Base-by-base conservation (phyloP, 805 yeast species). In the Teunomyces funiuensis region DNA sequence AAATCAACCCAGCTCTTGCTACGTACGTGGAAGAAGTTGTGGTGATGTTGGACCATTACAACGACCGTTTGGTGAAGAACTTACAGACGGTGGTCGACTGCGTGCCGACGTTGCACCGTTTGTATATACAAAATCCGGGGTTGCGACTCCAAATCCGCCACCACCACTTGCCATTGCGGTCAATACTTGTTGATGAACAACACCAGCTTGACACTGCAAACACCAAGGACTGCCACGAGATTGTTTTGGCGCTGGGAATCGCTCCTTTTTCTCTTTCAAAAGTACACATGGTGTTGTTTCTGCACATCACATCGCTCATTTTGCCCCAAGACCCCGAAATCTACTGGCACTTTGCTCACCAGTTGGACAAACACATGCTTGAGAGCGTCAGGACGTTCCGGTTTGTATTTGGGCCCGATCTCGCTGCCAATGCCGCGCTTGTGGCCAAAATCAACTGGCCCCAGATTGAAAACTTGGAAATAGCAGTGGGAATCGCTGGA, bases 401-500 rank as follows among this genome's bases (percentile, higher is more conserved):
- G 5, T 15, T 31, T 3, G 34, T 31, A 16, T 20, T 31, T 11
- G 23, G 25, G n/a, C n/a, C 22, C 8, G 34, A 20, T 14, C 18
- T 20, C 34, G 23, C 13, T n/a, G 14, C 14, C 23, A 13, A 20
- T 15, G 22, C 19, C 6, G 34, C 23, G 6, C 23, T 31, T 5
- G 34, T 18, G 6, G 34, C 22, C 11, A 11, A 41, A 17, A 39
- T 65, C 18, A 39, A 53, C 26, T 53, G 65, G 53, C 20, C 19
- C 4, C 28, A 23, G n/a, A 43, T 66, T 5, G 54, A 60, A 34
- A 66, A 65, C 27, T 54, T 84, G 33, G 84, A 82, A 49, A 45
- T 83, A 14, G 64, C 65, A 5, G 52, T 80, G 20, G 84, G 84
- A 1, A 23, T 37, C 13, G 4, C 4, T 20, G 84, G 84, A 1